Evolutionary conservation across 805 yeast species (phyloP).

Genomic region (Zygosaccharomyces lentus): DNA sequence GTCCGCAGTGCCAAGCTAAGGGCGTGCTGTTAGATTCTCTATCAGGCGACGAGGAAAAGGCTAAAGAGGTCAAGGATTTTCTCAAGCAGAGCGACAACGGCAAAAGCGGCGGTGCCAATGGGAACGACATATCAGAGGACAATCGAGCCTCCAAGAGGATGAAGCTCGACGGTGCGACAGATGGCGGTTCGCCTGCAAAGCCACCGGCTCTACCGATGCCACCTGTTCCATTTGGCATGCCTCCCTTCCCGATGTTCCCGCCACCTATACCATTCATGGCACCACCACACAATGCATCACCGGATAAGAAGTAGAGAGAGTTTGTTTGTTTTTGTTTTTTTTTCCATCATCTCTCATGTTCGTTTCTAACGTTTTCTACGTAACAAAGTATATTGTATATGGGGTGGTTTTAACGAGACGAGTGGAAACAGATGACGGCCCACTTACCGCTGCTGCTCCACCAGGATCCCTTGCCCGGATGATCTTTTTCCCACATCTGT

Average conservation of each 20-base stretch:
- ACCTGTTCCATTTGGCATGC: constrained; percentile 35
- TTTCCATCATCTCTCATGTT: not conserved
- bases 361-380: too few relatives aligned
- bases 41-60: constrained; percentile 55
- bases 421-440: constrained; percentile 71
- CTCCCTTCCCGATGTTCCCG: constrained; percentile 37
- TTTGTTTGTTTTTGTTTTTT: too few relatives aligned
- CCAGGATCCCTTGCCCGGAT: constrained; percentile 61
- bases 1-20: constrained; percentile 78
- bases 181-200: constrained; percentile 7
- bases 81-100: constrained; percentile 35
- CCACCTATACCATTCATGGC: constrained; percentile 34
- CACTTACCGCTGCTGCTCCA: constrained; percentile 92
- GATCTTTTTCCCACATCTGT: constrained; percentile 52
- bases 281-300: constrained; percentile 1
- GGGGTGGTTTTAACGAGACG: constrained; percentile 1
- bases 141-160: constrained; percentile 2
- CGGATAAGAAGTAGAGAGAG: constrained; percentile 5
- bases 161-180: constrained; percentile 11
- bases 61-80: constrained; percentile 49
- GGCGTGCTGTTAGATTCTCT: constrained; percentile 76
- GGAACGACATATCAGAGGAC: constrained; percentile 9
- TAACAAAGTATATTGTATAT: constrained; percentile 1
- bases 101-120: constrained; percentile 13
- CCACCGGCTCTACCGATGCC: constrained; percentile 16